phyloP scores from a whole-genome alignment of 768 basidiomycete species.

The Podaxis sp. region DNA sequence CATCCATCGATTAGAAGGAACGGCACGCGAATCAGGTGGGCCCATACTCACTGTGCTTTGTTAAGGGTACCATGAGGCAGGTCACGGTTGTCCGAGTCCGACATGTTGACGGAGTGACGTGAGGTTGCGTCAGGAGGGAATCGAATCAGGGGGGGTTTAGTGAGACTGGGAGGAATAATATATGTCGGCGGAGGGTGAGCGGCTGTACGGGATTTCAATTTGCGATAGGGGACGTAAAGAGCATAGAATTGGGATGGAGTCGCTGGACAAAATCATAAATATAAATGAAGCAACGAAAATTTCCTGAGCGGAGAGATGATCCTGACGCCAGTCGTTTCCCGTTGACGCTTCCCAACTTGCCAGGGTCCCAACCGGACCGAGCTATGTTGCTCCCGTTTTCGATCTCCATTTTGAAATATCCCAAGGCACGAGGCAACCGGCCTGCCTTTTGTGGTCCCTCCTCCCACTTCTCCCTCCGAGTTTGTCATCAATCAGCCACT shows the following conservation, averaged over 20 bases:
- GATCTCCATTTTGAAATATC: constrained; percentile 8
- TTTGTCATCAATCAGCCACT: neutral
- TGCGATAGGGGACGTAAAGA: constrained; percentile 9
- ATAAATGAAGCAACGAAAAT: constrained; percentile 16
- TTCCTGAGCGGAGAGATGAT: constrained; percentile 9
- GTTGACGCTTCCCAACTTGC: constrained; percentile 9
- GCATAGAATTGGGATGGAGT: constrained; percentile 12
- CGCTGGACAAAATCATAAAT: constrained; percentile 15
- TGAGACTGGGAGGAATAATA: constrained; percentile 2
- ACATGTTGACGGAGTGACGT: neutral
- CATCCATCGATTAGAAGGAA: constrained; percentile 15
- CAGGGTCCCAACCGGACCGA: constrained; percentile 9
- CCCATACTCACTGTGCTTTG: constrained; percentile 6
- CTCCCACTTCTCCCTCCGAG: neutral
- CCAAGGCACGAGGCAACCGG: constrained; percentile 2
- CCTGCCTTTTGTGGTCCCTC: neutral
- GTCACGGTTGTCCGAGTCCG: neutral
- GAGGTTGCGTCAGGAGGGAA: neutral
- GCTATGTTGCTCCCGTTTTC: neutral
- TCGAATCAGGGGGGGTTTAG: neutral
- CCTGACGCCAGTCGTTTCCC: constrained; percentile 13
- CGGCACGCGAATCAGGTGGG: constrained; percentile 4
- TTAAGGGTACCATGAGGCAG: constrained; percentile 3
- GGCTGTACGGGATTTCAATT: constrained; percentile 8
- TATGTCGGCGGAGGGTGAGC: constrained; percentile 9